Conservation (phyloP, 371 early-diverging fungal species). For the Zopfochytrium polystomum region DNA sequence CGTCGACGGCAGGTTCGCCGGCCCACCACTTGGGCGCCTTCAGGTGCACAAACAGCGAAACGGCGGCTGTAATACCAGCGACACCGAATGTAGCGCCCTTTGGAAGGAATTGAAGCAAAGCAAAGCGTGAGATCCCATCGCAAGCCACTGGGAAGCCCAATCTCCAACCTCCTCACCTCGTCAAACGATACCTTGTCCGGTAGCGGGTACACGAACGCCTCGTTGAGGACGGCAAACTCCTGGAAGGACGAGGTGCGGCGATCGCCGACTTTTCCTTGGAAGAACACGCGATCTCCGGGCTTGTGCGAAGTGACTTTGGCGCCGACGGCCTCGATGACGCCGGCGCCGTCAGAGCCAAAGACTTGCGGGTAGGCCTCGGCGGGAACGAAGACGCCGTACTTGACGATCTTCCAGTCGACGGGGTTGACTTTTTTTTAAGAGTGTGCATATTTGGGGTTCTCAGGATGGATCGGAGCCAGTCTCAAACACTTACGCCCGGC, state of each 20-base stretch:
- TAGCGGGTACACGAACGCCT: neutral
- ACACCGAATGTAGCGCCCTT: constrained; percentile 10
- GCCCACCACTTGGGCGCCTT: neutral
- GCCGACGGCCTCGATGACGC: constrained; percentile 12
- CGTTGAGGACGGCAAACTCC: constrained; percentile 1
- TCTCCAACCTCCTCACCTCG: neutral
- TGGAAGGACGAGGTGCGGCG: constrained; percentile 10
- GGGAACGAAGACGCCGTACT: constrained; percentile 19
- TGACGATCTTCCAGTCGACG: constrained; percentile 18
- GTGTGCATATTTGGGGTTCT: neutral
- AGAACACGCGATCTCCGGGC: constrained; percentile 21
- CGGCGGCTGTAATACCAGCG: constrained; percentile 5
- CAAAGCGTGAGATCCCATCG: neutral
- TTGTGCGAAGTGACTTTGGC: constrained; percentile 1
- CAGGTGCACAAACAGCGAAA: constrained; percentile 15
- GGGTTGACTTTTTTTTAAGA: too few relatives aligned
- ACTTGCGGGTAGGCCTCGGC: constrained; percentile 10
- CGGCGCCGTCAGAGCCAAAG: constrained; percentile 20
- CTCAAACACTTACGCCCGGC: too few relatives aligned
- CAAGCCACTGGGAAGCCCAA: neutral
- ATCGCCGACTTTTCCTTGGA: constrained; percentile 16
- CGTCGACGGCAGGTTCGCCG: constrained; percentile 2
- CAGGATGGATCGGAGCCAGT: neutral
- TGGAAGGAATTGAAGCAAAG: constrained; percentile 6
- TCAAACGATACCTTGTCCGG: constrained; percentile 21